A percentile compares a stretch with the other conserved stretches of the same genome.
Evolutionary conservation across 176 grass and related monocot species (phyloP).

Genomic region (Leersia perrieri): DNA sequence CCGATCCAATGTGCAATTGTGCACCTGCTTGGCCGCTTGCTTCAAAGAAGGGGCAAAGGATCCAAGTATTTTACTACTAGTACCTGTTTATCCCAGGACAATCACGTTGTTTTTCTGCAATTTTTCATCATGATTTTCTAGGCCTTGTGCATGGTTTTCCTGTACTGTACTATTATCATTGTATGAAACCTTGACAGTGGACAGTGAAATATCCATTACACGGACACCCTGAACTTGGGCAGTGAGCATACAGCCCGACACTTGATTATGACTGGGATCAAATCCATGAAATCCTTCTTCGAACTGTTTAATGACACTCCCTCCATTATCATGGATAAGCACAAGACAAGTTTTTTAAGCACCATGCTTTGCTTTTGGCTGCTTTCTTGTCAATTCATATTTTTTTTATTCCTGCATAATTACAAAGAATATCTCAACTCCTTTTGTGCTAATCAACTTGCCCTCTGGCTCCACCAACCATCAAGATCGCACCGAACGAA

Average conservation of each 20-base stretch:
- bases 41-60: background rate
- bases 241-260: background rate
- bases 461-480: conserved; percentile 6
- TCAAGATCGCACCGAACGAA: background rate
- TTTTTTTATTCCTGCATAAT: background rate
- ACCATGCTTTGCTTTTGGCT: background rate
- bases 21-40: no score
- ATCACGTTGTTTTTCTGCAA: background rate
- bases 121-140: background rate
- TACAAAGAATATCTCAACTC: conserved; percentile 1
- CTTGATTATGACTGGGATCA: background rate
- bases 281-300: background rate
- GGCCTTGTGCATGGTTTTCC: background rate
- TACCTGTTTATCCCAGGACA: no score
- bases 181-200: no score
- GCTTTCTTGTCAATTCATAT: background rate
- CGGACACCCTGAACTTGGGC: no score
- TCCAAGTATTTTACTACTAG: background rate
- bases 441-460: background rate
- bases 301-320: background rate
- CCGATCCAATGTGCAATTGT: no score
- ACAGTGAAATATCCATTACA: no score
- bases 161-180: no score
- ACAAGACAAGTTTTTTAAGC: conserved; percentile 3
- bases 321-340: conserved; percentile 26